Conservation (phyloP, 2,329 filamentous ascomycete genomes). For the Exophiala spinifera region DNA sequence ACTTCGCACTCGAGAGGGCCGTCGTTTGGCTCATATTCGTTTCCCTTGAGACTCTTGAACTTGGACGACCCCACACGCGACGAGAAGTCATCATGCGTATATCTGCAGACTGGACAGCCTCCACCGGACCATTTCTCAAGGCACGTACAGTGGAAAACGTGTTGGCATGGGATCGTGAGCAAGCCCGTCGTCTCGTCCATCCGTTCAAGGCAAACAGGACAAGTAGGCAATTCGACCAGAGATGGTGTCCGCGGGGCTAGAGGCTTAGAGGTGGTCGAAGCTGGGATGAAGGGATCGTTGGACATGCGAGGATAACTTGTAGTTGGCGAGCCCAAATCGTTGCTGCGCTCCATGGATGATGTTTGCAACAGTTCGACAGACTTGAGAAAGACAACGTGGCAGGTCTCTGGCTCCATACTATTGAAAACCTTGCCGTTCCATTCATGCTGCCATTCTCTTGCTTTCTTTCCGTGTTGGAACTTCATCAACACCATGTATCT, state of each 20-base stretch:
- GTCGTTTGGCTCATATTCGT: conserved; percentile 55
- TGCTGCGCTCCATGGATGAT: conserved; percentile 31
- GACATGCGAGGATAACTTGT: conserved; percentile 59
- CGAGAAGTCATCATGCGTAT: conserved; percentile 64
- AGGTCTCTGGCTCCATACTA: conserved; percentile 89
- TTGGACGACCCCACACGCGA: conserved; percentile 30
- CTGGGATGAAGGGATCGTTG: conserved; percentile 62
- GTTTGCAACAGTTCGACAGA: conserved; percentile 80
- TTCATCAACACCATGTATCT: conserved; percentile 96
- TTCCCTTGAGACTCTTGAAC: conserved; percentile 25
- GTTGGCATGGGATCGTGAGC: conserved; percentile 93
- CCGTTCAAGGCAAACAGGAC: conserved; percentile 90
- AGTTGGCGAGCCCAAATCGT: conserved; percentile 32
- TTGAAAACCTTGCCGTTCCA: conserved; percentile 96
- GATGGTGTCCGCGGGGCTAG: conserved; percentile 75
- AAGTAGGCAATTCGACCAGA: conserved; percentile 87
- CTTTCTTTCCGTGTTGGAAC: conserved; percentile 72
- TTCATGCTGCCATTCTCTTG: conserved; percentile 74
- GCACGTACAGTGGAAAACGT: conserved; percentile 96
- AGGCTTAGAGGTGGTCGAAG: conserved; percentile 56
- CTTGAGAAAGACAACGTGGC: conserved; percentile 91
- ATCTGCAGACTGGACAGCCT: conserved; percentile 91
- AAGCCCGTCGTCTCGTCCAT: conserved; percentile 98
- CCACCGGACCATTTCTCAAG: conserved; percentile 93
- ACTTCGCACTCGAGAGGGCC: conserved; percentile 63